Base-by-base conservation (phyloP, 2,329 filamentous ascomycete genomes). In the Aureobasidium sp. region DNA sequence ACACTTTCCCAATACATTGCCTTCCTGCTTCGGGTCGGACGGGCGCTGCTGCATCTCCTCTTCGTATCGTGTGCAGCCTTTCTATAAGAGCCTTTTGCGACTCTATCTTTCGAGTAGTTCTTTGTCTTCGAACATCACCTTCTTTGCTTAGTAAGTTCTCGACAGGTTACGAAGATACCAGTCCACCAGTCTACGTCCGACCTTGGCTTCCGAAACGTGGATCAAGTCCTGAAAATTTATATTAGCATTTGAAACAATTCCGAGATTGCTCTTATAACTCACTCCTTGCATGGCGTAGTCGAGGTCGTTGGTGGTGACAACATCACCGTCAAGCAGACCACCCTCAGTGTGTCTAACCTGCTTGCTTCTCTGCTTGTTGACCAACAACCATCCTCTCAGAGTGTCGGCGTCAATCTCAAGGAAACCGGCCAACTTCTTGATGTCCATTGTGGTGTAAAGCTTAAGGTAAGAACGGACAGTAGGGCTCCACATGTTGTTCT, bases 161-260 rank as follows among this genome's bases (percentile, higher is more conserved):
- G 92, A 90, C 72, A 99, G 82, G 82, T 99, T 99, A 74, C 94
- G 88, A 74, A 99, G 85, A 77, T 99, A 99, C 94, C 94, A 99
- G 78, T 99, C 94, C 67, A 99, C 93, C 72, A 99, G 81, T 80
- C 94, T 95, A 70, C 94, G 85, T 73, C 94, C 94, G 64, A 97
- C 91, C 87, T 99, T 99, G 68, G 93, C 93, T 79, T 99, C 94
- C 63, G 93, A 97, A 69, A 99, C 94, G 78, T 99, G 94, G 75
- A 99, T 99, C 71, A 99, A 80, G 74, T 99, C 93, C 88, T 91
- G 69, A 57, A 41, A 14, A 3, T 30, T 13, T 13, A 42, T 32
- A 64, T 73, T 68, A 73, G 68, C 64, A 61, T 48, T 37, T 3
- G 5, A 11, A 51, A 21, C n/a, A 30, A 21, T 21, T 7, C 14